Base-by-base conservation (phyloP, 441 rosid species). In the Euphorbia schlechtendalii region DNA sequence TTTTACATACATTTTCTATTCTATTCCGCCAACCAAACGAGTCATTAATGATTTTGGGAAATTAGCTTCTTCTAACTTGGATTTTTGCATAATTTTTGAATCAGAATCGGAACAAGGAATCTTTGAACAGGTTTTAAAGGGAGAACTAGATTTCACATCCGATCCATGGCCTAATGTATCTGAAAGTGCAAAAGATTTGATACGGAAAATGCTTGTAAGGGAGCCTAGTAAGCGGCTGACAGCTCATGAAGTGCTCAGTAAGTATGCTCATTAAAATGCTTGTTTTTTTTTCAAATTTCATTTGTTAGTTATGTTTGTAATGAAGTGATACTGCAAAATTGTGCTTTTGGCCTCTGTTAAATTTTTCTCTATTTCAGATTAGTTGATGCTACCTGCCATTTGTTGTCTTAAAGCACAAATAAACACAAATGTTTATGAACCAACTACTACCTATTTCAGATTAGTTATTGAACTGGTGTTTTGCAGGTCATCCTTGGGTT, bases 131-230 rank as follows among this genome's bases (percentile, higher is more conserved):
- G 99, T 90, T 73, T 81, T 90, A 72, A 86, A 80, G 77, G 97
- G 99, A 56, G 91, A 93, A 8, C 88, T 90, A 63, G 99, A 93
- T 73, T 93, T 93, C 66, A 49, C 71, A 53, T 88, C 99, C n/a
- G 97, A 90, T 63, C 99, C 97, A 58, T 88, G 97, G 99, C 99
- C 99, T 49, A 84, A 73, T 45, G 78, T 93, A 73, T 90, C 99
- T 14, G 89, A 81, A 48, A 72, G 86, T 45, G 97, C 96, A 25
- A 93, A 93, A 75, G 92, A 93, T 77, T 77, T 93, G 59, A 96
- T 93, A 14, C 78, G 95, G 48, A 82, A 76, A 78, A 93, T 93
- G 97, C 87, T 93, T 36, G 81, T 78, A 6, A 84, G 91, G 72
- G 97, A 93, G 43, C 97, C 96, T 53, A 88, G 80, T 74, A 90